phyloP scores from a whole-genome alignment of 805 yeast genomes.

The Metschnikowia shivogae region DNA sequence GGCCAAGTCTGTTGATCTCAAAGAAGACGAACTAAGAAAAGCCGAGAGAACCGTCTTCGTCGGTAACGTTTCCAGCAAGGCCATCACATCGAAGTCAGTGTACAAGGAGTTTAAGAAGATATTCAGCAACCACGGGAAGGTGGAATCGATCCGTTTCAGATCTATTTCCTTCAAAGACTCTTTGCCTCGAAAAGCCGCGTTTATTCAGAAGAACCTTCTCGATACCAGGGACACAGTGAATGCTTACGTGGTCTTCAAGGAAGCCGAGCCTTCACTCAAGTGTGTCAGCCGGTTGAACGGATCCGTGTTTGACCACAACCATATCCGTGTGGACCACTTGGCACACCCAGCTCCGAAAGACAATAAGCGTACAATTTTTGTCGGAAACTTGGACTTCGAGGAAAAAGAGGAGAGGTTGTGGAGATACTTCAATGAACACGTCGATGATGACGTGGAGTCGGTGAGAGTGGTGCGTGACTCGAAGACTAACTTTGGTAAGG shows the following conservation, averaged over 20 bases:
- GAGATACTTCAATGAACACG: slow-evolving; percentile 60
- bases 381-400: slow-evolving; percentile 92
- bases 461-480: slow-evolving; percentile 90
- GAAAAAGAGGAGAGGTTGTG: slow-evolving; percentile 87
- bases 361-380: slow-evolving; percentile 77
- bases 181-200: slow-evolving; percentile 89
- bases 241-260: slow-evolving; percentile 78
- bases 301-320: slow-evolving; percentile 61
- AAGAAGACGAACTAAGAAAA: slow-evolving; percentile 69
- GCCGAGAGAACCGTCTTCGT: slow-evolving; percentile 84
- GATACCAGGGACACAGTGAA: slow-evolving; percentile 75
- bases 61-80: slow-evolving; percentile 72
- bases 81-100: slow-evolving; percentile 57
- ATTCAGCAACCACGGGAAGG: slow-evolving; percentile 49
- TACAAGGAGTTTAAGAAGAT: slow-evolving; percentile 62
- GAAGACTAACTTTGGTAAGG: slow-evolving; percentile 93
- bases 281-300: slow-evolving; percentile 59
- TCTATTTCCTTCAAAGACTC: slow-evolving; percentile 86
- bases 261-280: slow-evolving; percentile 45
- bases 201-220: slow-evolving; percentile 73
- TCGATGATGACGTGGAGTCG: slow-evolving; percentile 61
- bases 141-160: slow-evolving; percentile 83
- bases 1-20: slow-evolving; percentile 52
- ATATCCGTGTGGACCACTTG: slow-evolving; percentile 88
- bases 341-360: slow-evolving; percentile 87